Conservation (phyloP, 805 yeast species). For the Lachancea sp. region DNA sequence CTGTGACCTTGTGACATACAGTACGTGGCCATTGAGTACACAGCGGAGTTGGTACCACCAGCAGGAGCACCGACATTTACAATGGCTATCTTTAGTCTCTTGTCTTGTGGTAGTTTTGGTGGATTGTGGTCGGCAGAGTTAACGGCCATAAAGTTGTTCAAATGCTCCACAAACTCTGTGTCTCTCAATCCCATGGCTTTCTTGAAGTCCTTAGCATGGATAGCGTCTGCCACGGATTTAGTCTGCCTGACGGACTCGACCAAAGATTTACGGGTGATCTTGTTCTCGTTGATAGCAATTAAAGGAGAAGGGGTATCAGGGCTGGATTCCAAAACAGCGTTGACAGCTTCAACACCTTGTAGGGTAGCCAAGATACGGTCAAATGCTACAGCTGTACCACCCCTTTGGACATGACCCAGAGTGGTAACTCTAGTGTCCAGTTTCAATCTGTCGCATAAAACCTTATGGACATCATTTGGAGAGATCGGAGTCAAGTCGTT, state of each 20-base stretch:
- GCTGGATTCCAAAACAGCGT: conserved; percentile 80
- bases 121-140: conserved; percentile 62
- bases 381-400: conserved; percentile 95
- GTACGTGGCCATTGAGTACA: conserved; percentile 83
- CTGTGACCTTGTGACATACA: conserved; percentile 86
- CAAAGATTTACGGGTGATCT: conserved; percentile 74
- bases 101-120: conserved; percentile 50
- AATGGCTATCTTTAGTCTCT: conserved; percentile 72
- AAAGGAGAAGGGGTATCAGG: conserved; percentile 92
- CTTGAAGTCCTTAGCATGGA: conserved; percentile 68
- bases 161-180: conserved; percentile 77
- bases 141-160: conserved; percentile 63
- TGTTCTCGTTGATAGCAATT: conserved; percentile 85
- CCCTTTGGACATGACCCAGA: conserved; percentile 96
- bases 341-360: conserved; percentile 97
- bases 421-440: conserved; percentile 93
- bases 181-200: conserved; percentile 85
- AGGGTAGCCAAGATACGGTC: conserved; percentile 88
- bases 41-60: conserved; percentile 90
- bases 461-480: conserved; percentile 73
- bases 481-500: conserved; percentile 73
- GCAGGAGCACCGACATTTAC: conserved; percentile 96
- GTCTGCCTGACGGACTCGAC: conserved; percentile 88
- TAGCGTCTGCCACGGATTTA: conserved; percentile 85
- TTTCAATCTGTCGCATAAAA: conserved; percentile 76